phyloP scores from a whole-genome alignment of 2,329 filamentous ascomycete genomes.

The Orbilia quercus region DNA sequence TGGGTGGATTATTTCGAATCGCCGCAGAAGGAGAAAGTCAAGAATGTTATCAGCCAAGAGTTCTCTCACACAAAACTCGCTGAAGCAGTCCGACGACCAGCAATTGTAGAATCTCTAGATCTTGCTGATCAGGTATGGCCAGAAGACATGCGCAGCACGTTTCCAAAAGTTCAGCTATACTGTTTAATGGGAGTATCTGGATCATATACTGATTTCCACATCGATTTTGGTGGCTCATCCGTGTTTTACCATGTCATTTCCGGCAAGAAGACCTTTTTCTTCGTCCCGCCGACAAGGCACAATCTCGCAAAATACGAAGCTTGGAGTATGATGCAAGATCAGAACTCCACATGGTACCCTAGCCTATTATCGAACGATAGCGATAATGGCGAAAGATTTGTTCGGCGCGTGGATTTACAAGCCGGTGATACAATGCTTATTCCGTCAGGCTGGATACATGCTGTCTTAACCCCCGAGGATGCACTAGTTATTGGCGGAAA shows the following conservation, averaged over 20 bases:
- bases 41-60: slow-evolving; percentile 77
- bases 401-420: slow-evolving; percentile 66
- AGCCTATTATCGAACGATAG: slow-evolving; percentile 42
- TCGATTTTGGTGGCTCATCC: slow-evolving; percentile 77
- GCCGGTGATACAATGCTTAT: slow-evolving; percentile 78
- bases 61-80: slow-evolving; percentile 74
- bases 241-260: slow-evolving; percentile 77
- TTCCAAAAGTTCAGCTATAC: slow-evolving; percentile 71
- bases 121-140: slow-evolving; percentile 70
- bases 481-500: slow-evolving; percentile 78
- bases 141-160: slow-evolving; percentile 68
- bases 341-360: slow-evolving; percentile 70
- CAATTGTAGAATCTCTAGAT: slow-evolving; percentile 72
- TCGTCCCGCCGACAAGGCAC: slow-evolving; percentile 75
- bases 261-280: slow-evolving; percentile 77
- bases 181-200: slow-evolving; percentile 76
- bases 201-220: slow-evolving; percentile 78
- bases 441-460: slow-evolving; percentile 77
- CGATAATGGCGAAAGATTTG: slow-evolving; percentile 39
- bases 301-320: slow-evolving; percentile 77
- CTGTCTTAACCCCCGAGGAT: slow-evolving; percentile 76
- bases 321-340: slow-evolving; percentile 75
- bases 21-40: slow-evolving; percentile 71
- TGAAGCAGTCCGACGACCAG: slow-evolving; percentile 72
- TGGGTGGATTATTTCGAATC: slow-evolving; percentile 77